These are phyloP conservation scores for Castanea crenata DNA, from an alignment of 306 rosid species.

Conservation along the genomic window DNA sequence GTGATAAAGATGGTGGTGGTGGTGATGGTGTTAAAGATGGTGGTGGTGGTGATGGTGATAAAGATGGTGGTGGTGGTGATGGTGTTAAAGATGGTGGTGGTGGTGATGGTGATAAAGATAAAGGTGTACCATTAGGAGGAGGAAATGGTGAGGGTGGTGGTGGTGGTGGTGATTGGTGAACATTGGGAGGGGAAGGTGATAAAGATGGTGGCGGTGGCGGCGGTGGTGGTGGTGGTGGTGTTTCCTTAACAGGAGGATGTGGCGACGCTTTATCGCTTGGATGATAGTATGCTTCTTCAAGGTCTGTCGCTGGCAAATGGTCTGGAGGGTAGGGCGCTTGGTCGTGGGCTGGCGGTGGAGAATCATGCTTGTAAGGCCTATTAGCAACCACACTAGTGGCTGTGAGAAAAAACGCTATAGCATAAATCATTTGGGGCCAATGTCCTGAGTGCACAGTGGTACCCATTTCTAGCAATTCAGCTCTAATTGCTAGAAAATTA, in stretches of 20 bases:
- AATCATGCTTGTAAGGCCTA: background rate
- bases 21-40: too few species aligned
- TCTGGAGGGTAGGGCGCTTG: too few species aligned
- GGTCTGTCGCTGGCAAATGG: too few species aligned
- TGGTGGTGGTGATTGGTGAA: background rate
- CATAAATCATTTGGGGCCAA: constrained; percentile 9
- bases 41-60: background rate
- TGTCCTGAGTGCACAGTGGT: background rate
- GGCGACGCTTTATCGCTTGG: too few species aligned
- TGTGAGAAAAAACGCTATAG: background rate
- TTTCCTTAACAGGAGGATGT: background rate
- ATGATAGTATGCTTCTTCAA: too few species aligned
- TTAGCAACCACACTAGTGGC: constrained; percentile 6
- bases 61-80: too few species aligned
- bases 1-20: too few species aligned
- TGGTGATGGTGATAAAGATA: too few species aligned
- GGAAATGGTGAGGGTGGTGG: background rate
- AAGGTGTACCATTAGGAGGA: too few species aligned
- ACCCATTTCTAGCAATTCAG: background rate
- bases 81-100: too few species aligned
- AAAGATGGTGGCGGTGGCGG: too few species aligned
- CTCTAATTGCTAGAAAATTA: background rate
- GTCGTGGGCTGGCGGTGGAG: background rate
- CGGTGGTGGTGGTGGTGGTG: background rate
- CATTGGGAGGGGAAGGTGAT: too few species aligned